These are phyloP conservation scores for Kwoniella dendrophila DNA, from an alignment of 768 basidiomycete genomes.

Conservation along the genomic window DNA sequence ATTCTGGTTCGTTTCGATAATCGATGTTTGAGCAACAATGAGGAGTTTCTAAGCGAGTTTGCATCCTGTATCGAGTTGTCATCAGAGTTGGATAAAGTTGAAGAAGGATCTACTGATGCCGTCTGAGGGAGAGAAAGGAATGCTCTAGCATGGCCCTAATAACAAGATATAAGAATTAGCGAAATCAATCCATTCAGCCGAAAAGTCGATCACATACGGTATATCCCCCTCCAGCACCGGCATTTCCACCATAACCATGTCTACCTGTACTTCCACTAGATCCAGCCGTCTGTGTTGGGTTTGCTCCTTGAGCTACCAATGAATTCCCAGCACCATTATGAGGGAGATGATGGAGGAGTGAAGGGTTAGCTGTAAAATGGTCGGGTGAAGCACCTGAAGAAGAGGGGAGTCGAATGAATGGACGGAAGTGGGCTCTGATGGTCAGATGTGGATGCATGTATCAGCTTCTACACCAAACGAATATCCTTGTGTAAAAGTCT, in stretches of 20 bases:
- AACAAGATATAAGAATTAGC: slow-evolving; percentile 4
- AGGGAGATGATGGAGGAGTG: slow-evolving; percentile 47
- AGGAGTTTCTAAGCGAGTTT: neutral
- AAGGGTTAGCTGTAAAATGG: slow-evolving; percentile 54
- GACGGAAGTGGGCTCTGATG: slow-evolving; percentile 52
- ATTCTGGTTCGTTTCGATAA: slow-evolving; percentile 23
- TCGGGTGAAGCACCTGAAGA: slow-evolving; percentile 34
- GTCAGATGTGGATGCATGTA: neutral
- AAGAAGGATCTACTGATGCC: slow-evolving; percentile 36
- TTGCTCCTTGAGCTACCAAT: slow-evolving; percentile 18
- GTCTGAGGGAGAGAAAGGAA: slow-evolving; percentile 46
- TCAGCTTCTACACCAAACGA: neutral
- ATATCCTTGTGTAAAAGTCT: neutral
- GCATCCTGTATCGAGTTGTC: slow-evolving; percentile 11
- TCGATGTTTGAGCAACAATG: slow-evolving; percentile 21
- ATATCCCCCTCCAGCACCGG: slow-evolving; percentile 45
- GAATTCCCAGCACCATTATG: slow-evolving; percentile 25
- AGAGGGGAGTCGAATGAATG: slow-evolving; percentile 49
- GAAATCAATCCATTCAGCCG: neutral
- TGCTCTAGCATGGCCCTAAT: slow-evolving; percentile 46
- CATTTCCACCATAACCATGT: slow-evolving; percentile 40
- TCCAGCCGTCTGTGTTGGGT: slow-evolving; percentile 21
- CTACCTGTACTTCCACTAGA: slow-evolving; percentile 30
- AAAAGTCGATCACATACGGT: slow-evolving; percentile 30
- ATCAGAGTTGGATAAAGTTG: slow-evolving; percentile 20